Conservation (phyloP, 345 rosid species). For the Eucalyptus sp. region DNA sequence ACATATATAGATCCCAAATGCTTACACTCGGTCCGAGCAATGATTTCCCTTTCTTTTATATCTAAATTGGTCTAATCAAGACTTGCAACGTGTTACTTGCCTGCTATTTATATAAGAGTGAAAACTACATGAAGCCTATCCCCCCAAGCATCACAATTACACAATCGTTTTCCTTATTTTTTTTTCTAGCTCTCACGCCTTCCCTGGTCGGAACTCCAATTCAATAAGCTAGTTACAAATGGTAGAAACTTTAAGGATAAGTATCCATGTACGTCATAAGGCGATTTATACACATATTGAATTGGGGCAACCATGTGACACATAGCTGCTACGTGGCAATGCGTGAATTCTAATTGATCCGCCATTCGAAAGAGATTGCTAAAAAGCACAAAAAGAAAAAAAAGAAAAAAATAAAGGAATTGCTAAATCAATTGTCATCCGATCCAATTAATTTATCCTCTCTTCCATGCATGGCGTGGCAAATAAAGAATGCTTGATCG, state of each 20-base stretch:
- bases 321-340: background rate
- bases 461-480: background rate
- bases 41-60: too few species aligned
- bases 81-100: background rate
- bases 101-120: background rate
- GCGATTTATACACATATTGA: background rate
- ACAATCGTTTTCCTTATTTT: background rate
- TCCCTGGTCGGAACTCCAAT: background rate
- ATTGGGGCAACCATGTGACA: background rate
- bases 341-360: background rate
- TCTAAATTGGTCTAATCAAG: background rate
- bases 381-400: too few species aligned
- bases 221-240: background rate
- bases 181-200: background rate
- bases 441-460: background rate
- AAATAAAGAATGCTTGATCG: background rate
- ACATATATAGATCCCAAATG: too few species aligned
- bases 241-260: background rate
- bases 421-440: background rate
- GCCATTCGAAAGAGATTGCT: background rate
- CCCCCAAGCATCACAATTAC: background rate
- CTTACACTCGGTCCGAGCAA: too few species aligned
- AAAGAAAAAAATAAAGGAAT: rapidly evolving
- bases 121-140: background rate
- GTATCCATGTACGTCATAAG: background rate